Evolutionary conservation across 768 basidiomycete species (phyloP), one percentile per base, ranked within the genome.

Genomic region (Pisolithus microcarpus): DNA sequence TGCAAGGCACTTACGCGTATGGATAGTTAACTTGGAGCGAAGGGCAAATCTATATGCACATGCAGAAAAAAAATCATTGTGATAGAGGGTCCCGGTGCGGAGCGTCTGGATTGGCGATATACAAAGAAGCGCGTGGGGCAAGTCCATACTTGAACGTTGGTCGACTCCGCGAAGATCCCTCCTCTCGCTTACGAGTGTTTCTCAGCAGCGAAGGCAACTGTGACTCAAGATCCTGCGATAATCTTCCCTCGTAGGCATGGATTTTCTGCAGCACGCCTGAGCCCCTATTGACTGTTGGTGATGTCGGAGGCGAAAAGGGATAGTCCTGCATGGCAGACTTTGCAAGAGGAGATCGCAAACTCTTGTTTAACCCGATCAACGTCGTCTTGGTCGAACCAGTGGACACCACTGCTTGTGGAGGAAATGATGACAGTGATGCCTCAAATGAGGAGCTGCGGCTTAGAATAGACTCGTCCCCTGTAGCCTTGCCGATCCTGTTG

Each of bases 61-160:
- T 16, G 36, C 8, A 11, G 19, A 48, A 37, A 10, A 21, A 21
- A n/a, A 19, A 30, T n/a, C 42, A 6, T 43, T 43, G n/a, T 26
- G 59, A 65, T 36, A 52, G 43, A 37, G 48, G 19, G 39, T 43
- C 43, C 47, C 52, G 51, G 39, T 50, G 48, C 5, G 24, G 7
- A 4, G 13, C 31, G 59, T 85, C 82, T 16, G 88, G 87, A 65
- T 91, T 90, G 21, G 85, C 84, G 47, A 91, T 74, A 57, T 79
- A 90, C 28, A 91, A 71, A 54, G 79, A 79, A 18, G 78, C 67
- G 53, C 77, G 75, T 21, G 80, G 79, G 34, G 75, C 81, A 31
- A 89, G 73, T 11, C 85, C 86, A 62, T 89, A 90, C 24, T 77
- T 73, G 36, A 81, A 70, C 39, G 63, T 65, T 46, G 67, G 56